Evolutionary conservation across 1,284 basidiomycete genomes (phyloP), one percentile per base, ranked within the genome.

Genomic region (Cutaneotrichosporon sp.): DNA sequence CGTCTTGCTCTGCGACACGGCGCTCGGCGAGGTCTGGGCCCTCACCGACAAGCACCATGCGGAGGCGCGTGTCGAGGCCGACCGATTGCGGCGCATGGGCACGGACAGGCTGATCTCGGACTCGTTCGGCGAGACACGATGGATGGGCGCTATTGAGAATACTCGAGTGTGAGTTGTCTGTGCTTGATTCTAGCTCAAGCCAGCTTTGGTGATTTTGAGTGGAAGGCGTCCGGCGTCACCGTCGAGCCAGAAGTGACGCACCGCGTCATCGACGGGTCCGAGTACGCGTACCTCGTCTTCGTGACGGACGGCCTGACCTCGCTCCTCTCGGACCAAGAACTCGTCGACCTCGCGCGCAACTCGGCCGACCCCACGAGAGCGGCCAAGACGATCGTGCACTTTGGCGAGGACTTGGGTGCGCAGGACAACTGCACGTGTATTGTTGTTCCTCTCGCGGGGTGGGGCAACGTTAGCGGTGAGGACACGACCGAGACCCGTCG

Each of bases 101-200:
- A 77, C 81, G 18, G 89, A 89, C 8, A 46, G 58, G 30, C 81
- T 97, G 32, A 90, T 97, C 55, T 91, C 92, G 5, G 96, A 99
- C 77, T 94, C 91, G 5, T 99, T 94, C 74, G 96, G 97, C 38
- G 96, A 99, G 83, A 88, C 89, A 50, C 84, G 93, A 50, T 98
- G 94, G 93, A 97, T 97, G 89, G 96, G 96, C 9, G 91, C 89
- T 1, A 83, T 99, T 22, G 92, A 90, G 52, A 99, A 98, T 73
- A 98, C 97, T 10, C 83, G 96, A 77, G 90, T 91, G 86, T 91
- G 67, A 72, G 84, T 79, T 11, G 36, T 46, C 34, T 2, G 7
- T 26, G 18, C 14, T 56, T 10, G 32, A 9, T 26, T 18, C 26
- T 36, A n/a, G n/a, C 52, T 58, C 32, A 62, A 34, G 34, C 5